Conservation (phyloP, 2,329 filamentous ascomycete genomes). For the Epichloe brachyelytri region DNA sequence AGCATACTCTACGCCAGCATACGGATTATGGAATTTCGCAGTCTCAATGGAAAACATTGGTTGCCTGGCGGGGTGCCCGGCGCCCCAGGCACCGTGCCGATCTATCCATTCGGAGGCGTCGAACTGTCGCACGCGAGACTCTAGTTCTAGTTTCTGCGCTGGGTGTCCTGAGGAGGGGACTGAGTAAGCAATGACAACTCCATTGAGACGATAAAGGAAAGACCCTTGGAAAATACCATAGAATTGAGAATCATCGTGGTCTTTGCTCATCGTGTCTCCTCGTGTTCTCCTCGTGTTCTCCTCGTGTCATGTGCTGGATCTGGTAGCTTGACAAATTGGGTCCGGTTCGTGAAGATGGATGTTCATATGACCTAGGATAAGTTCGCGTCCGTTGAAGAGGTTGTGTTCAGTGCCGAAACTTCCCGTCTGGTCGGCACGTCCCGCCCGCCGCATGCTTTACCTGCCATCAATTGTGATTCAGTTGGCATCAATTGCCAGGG, state of each 20-base stretch:
- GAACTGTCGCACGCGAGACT: slow-evolving; percentile 37
- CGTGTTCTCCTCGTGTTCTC: background rate
- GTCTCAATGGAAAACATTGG: slow-evolving; percentile 4
- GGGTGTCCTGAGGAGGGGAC: slow-evolving; percentile 39
- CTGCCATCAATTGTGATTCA: background rate
- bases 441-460: background rate
- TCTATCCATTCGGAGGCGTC: slow-evolving; percentile 32
- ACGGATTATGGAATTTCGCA: slow-evolving; percentile 41
- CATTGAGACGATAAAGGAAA: background rate
- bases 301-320: background rate
- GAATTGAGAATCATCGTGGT: background rate
- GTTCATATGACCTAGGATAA: no score
- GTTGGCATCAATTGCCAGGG: background rate
- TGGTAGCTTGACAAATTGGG: background rate
- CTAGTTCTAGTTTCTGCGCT: slow-evolving; percentile 31
- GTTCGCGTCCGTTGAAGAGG: no score
- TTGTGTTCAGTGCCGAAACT: background rate
- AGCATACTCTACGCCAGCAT: slow-evolving; percentile 38
- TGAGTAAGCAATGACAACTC: background rate
- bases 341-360: background rate
- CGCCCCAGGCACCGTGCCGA: slow-evolving; percentile 1
- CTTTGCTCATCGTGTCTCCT: background rate
- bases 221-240: background rate
- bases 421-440: background rate
- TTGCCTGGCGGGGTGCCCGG: slow-evolving; percentile 1